Conservation (phyloP, 208 protist genomes). For the Crithidia expoeki region DNA sequence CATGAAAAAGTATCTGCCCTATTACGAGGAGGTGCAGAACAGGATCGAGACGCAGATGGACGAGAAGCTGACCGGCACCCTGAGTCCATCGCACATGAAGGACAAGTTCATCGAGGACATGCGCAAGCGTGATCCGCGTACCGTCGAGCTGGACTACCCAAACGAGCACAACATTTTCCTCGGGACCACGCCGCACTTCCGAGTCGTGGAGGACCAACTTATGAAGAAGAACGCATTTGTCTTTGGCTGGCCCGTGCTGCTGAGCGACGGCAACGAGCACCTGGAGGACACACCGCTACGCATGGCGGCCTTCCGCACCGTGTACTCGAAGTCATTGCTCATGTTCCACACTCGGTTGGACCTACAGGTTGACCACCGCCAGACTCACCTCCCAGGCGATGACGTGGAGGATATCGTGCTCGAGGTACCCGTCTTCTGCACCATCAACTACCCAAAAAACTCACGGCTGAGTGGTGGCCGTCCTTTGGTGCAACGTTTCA, state of each 20-base stretch:
- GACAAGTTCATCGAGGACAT: constrained; percentile 90
- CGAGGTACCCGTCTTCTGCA: constrained; percentile 90
- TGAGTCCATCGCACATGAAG: constrained; percentile 82
- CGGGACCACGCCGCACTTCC: constrained; percentile 82
- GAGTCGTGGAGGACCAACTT: constrained; percentile 75
- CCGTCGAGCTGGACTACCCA: constrained; percentile 84
- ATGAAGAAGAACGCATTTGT: constrained; percentile 93
- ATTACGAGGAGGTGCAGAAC: constrained; percentile 89
- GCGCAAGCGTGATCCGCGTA: constrained; percentile 79
- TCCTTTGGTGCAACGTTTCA: constrained; percentile 89
- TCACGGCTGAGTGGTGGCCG: constrained; percentile 83
- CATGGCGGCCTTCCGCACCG: constrained; percentile 86
- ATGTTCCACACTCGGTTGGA: constrained; percentile 87
- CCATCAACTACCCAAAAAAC: constrained; percentile 87
- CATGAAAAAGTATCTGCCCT: constrained; percentile 91
- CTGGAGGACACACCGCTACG: constrained; percentile 80
- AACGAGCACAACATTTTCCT: constrained; percentile 87
- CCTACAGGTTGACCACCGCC: constrained; percentile 84
- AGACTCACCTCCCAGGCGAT: constrained; percentile 61
- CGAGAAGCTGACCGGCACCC: constrained; percentile 74
- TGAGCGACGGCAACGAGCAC: constrained; percentile 88
- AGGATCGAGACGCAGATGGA: constrained; percentile 73
- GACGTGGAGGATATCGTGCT: constrained; percentile 79
- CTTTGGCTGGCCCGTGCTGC: constrained; percentile 91
- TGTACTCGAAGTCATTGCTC: constrained; percentile 90